Evolutionary conservation across 371 early-diverging fungal genomes (phyloP), one percentile per base, ranked within the genome.

Genomic region (Mortierella sp.): DNA sequence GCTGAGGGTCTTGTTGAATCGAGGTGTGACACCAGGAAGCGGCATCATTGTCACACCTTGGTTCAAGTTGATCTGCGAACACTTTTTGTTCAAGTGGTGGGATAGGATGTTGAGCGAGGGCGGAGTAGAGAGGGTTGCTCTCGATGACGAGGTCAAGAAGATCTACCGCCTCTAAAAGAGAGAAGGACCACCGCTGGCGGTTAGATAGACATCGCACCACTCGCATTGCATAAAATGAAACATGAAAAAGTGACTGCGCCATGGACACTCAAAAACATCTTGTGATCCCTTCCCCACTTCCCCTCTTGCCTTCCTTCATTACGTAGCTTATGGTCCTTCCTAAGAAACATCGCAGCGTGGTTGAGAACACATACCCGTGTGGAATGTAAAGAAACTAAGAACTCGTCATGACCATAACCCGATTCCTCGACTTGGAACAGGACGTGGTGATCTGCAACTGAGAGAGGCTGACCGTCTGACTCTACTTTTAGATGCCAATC

Each of bases 31-130:
- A 41, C 61, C 67, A 54, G 57, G 47, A 19, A 54, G 58, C 19
- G 61, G 53, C 84, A 83, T 78, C 70, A 88, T 80, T 43, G 83
- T 97, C 70, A 98, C 98, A 13, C 98, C 98, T 50, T 98, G 98
- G 98, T 98, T 98, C 80, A 88, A 88, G 67, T 82, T 97, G 51
- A 97, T 98, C 67, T 94, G 91, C 67, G 88, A 94, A 21, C 88
- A 87, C 64, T 95, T 96, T 79, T 80, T 98, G 72, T 96, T 93
- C 82, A 87, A 89, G 62, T 98, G 98, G 98, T 98, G 98, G 98
- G 85, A 86, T 66, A 83, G 90, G 49, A 80, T 97, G 58, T 30
- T 70, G 39, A 41, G 39, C n/a, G 57, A 76, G 42, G 78, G 78
- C 28, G 53, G 51, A 51, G 78, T 70, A 21, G 95, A 91, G 71